Conservation (phyloP, 768 basidiomycete species). For the Clitopilus passeckerianus region DNA sequence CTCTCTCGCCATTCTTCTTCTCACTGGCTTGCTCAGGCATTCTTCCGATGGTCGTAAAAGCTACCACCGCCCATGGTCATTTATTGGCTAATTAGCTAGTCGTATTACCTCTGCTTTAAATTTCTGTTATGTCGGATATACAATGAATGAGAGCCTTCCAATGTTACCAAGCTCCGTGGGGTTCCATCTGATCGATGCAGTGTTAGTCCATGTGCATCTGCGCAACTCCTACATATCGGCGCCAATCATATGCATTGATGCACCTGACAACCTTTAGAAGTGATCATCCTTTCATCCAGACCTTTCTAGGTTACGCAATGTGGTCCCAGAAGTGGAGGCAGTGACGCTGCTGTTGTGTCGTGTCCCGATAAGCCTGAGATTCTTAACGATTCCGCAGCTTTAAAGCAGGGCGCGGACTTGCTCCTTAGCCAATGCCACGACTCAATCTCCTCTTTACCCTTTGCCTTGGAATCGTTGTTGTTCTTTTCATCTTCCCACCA, state of each 20-base stretch:
- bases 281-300: not conserved
- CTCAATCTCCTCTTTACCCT: not conserved
- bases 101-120: no score
- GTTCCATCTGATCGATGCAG: not conserved
- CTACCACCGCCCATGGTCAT: not conserved
- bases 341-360: not conserved
- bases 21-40: slow-evolving; percentile 10
- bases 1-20: not conserved
- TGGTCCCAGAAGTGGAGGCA: not conserved
- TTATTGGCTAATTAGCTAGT: no score
- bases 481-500: not conserved
- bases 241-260: not conserved
- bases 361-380: not conserved
- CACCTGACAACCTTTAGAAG: not conserved
- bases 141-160: not conserved
- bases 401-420: not conserved
- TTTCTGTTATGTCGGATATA: not conserved
- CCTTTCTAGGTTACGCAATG: not conserved
- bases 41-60: slow-evolving; percentile 14
- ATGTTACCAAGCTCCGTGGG: not conserved
- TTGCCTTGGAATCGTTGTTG: not conserved
- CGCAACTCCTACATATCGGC: not conserved
- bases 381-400: not conserved
- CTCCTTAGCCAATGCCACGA: not conserved
- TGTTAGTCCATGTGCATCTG: not conserved